A percentile compares a stretch with the other conserved stretches of the same genome.
These are phyloP conservation scores for Raddia distichophylla DNA, from an alignment of 176 grass and related monocot species.

Conservation along the genomic window DNA sequence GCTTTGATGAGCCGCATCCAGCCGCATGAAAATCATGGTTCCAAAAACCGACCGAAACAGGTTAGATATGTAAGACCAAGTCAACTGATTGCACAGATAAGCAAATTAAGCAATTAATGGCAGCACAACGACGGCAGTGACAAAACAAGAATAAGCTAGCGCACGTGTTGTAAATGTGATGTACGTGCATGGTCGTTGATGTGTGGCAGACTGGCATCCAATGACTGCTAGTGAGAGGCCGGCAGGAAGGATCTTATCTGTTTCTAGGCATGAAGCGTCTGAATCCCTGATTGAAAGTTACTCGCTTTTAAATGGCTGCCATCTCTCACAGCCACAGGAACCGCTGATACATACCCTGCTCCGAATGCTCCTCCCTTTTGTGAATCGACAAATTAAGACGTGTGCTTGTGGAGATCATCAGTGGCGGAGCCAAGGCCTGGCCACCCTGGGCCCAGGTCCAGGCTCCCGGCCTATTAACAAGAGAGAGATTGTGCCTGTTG, in stretches of 20 bases:
- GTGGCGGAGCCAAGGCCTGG: no score
- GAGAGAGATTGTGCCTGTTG: no score
- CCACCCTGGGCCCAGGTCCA: no score
- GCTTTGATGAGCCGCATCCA: no score
- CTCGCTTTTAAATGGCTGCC: background rate
- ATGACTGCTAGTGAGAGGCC: conserved; percentile 22
- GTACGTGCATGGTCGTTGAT: conserved; percentile 19
- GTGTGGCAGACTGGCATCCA: conserved; percentile 46
- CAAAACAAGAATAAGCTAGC: conserved; percentile 27
- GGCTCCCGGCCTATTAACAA: no score
- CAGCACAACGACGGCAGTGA: conserved; percentile 17
- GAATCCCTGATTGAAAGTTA: background rate
- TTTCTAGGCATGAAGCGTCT: conserved; percentile 18
- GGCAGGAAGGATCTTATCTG: conserved; percentile 40
- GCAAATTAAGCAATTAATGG: background rate
- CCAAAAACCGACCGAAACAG: no score
- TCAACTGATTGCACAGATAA: conserved; percentile 16
- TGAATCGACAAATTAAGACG: conserved; percentile 11
- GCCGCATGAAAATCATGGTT: no score
- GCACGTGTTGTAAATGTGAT: conserved; percentile 26
- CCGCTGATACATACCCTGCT: background rate
- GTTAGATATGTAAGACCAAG: conserved; percentile 3
- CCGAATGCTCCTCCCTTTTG: conserved; percentile 5
- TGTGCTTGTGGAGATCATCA: conserved; percentile 17
- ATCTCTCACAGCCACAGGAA: conserved; percentile 28